phyloP scores from a whole-genome alignment of 331 rosid species.

The Quercus phellos region DNA sequence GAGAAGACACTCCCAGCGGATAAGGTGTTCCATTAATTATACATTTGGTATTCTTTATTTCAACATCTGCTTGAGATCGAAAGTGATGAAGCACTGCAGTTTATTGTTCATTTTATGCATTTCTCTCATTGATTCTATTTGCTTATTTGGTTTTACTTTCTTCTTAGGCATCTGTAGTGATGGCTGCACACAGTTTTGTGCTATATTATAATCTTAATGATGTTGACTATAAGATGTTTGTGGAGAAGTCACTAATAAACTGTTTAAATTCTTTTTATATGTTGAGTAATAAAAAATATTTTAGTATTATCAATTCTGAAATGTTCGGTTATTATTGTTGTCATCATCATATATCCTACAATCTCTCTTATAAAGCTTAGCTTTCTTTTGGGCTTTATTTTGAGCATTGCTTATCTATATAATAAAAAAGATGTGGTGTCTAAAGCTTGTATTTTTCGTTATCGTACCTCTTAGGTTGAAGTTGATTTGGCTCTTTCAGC shows the following conservation, averaged over 20 bases:
- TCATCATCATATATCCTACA: background rate
- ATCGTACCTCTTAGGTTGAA: constrained; percentile 57
- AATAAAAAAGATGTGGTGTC: background rate
- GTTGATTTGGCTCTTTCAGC: constrained; percentile 95
- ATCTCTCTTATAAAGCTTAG: background rate
- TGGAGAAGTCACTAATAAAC: background rate
- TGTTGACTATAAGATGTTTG: background rate
- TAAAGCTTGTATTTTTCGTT: background rate
- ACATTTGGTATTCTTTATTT: constrained; percentile 1
- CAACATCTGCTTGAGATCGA: background rate
- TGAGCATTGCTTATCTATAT: background rate
- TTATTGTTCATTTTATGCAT: background rate
- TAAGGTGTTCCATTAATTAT: constrained; percentile 51
- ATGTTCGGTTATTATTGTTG: background rate
- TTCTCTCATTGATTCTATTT: background rate
- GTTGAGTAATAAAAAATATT: background rate
- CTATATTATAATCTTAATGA: background rate
- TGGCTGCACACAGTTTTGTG: background rate
- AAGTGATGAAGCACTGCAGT: background rate
- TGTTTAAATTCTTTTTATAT: background rate
- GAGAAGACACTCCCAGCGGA: constrained; percentile 92
- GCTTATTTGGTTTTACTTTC: background rate
- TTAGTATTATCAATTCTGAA: background rate
- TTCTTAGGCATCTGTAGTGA: background rate
- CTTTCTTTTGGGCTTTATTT: background rate